Evolutionary conservation across 2,329 filamentous ascomycete genomes (phyloP), one percentile per base, ranked within the genome.

Genomic region (Phoma sp.): DNA sequence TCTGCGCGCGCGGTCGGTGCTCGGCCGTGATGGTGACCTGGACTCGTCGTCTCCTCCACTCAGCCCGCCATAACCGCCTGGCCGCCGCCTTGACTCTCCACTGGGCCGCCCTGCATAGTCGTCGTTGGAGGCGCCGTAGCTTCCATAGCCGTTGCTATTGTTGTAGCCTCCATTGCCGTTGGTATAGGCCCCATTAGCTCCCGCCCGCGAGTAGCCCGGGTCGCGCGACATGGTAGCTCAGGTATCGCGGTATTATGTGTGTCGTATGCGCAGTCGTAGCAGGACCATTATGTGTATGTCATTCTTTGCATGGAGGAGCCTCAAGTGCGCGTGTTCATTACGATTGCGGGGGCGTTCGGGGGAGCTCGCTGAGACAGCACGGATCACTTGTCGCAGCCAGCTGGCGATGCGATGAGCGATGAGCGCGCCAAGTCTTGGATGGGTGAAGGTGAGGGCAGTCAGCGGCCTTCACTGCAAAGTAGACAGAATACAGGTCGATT

Each of bases 111-210:
- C 49, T 14, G 49, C 55, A 40, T 61, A 59, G 47, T 55, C 61
- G 39, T 58, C 46, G 46, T 56, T 57, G 13, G 59, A 42, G 32
- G 57, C 55, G 43, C 64, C 66, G 30, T 67, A 67, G 49, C 48
- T 58, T 24, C 57, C 64, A 42, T 67, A 66, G 45, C 56, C 58
- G 25, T 60, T 61, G 41, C 33, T 36, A 47, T 51, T 57, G 59
- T 66, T 61, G 45, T 51, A 73, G 66, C 32, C 39, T 38, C 36
- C 42, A n/a, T 51, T 59, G 30, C 51, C 61, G 29, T 79, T 79
- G 25, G 73, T 65, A 60, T 77, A 75, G 43, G 64, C 62, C 25
- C 72, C 72, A 52, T 75, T 73, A 40, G 67, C 51, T 41, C 69
- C 67, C 48, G 66, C 55, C 57, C 68, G 69, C 56, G 64, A 52